Evolutionary conservation across 768 basidiomycete species (phyloP).

Genomic region (Boletus tylopilopsis): DNA sequence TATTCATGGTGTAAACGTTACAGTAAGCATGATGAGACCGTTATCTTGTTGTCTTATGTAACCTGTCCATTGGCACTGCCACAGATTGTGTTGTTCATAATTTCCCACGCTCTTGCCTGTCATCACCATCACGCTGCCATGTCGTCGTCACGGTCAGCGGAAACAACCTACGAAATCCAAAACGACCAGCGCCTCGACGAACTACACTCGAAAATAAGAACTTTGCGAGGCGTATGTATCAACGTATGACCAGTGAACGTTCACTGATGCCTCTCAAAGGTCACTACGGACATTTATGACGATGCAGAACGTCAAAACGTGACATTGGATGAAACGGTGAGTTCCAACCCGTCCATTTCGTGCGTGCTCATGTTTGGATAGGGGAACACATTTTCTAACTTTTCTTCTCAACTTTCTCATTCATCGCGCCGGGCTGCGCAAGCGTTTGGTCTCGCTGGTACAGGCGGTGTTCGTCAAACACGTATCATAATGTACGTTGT

Average conservation of each 20-base stretch:
- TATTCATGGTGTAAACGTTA: too few species aligned
- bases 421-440: conserved; percentile 68
- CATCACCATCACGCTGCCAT: conserved; percentile 18
- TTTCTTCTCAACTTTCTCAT: conserved; percentile 58
- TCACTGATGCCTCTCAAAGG: conserved; percentile 36
- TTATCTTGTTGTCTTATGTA: too few species aligned
- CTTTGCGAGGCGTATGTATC: conserved; percentile 66
- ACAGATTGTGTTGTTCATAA: too few species aligned
- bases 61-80: too few species aligned
- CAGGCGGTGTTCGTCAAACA: conserved; percentile 65
- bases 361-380: conserved; percentile 22
- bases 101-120: conserved; percentile 21
- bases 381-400: conserved; percentile 65
- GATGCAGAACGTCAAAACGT: conserved; percentile 83
- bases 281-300: conserved; percentile 84
- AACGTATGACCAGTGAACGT: neutral
- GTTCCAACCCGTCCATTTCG: conserved; percentile 20
- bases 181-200: conserved; percentile 84
- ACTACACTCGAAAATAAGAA: conserved; percentile 79
- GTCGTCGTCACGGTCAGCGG: conserved; percentile 42
- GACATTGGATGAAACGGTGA: conserved; percentile 71
- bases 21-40: too few species aligned
- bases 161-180: conserved; percentile 79
- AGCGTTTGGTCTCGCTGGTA: conserved; percentile 62
- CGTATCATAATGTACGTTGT: conserved; percentile 63